Percentiles rank a stretch among this genome's conserved stretches.
Conservation (phyloP, 192 early-diverging fungal genomes). For the Entomortierella parvispora region DNA sequence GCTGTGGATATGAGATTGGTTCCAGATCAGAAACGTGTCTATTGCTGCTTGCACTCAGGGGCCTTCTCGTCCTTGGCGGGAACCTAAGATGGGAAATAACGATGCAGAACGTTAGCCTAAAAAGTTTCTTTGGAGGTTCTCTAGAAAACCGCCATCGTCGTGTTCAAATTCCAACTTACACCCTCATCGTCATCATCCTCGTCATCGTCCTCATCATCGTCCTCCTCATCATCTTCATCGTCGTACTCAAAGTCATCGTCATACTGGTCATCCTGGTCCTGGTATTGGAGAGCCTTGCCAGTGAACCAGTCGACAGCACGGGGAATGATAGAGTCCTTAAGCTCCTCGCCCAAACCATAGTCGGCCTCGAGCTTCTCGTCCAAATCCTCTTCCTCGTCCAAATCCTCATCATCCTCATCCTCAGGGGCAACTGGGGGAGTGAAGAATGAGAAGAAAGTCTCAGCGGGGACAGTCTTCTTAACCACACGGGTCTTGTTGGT, state of each 20-base stretch:
- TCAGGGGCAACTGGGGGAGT: slow-evolving; percentile 84
- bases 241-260: slow-evolving; percentile 48
- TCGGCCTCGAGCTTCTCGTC: slow-evolving; percentile 92
- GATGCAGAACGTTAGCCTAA: neutral
- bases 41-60: slow-evolving; percentile 54
- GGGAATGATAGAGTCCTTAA: slow-evolving; percentile 98
- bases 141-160: neutral
- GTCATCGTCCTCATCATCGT: slow-evolving; percentile 57
- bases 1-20: neutral
- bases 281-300: slow-evolving; percentile 93
- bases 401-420: slow-evolving; percentile 69
- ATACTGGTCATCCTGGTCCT: slow-evolving; percentile 50
- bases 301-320: slow-evolving; percentile 99
- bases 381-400: slow-evolving; percentile 80
- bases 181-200: slow-evolving; percentile 50
- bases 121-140: neutral
- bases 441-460: slow-evolving; percentile 99
- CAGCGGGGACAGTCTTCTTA: slow-evolving; percentile 95
- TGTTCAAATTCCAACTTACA: slow-evolving; percentile 8
- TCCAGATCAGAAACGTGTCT: slow-evolving; percentile 16
- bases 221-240: slow-evolving; percentile 51
- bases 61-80: slow-evolving; percentile 51
- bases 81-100: slow-evolving; percentile 27
- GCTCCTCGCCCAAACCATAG: slow-evolving; percentile 97
- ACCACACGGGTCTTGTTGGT: slow-evolving; percentile 98